Percentiles rank a stretch among this genome's conserved stretches.
Conservation (phyloP, 306 rosid genomes). For the Quillaja saponaria region DNA sequence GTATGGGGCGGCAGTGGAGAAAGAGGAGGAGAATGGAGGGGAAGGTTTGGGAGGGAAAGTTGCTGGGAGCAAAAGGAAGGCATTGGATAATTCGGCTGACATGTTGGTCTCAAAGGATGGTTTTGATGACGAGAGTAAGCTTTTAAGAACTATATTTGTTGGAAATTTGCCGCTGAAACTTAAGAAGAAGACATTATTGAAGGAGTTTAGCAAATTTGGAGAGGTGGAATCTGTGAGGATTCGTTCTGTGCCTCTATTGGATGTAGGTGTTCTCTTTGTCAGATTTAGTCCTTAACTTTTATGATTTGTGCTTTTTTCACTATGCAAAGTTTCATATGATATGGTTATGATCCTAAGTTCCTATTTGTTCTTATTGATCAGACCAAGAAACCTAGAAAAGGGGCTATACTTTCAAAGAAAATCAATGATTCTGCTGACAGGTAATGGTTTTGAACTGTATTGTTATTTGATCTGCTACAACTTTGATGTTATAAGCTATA, state of each 20-base stretch:
- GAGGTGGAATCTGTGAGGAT: constrained; percentile 93
- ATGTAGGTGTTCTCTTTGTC: constrained; percentile 57
- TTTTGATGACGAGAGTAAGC: constrained; percentile 83
- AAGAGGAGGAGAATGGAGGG: constrained; percentile 30
- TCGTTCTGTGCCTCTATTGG: constrained; percentile 83
- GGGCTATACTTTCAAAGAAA: constrained; percentile 72
- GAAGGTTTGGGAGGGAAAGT: constrained; percentile 32
- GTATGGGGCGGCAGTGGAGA: constrained; percentile 47
- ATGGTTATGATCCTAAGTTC: not conserved
- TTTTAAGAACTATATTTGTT: constrained; percentile 87
- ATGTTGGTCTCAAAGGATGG: constrained; percentile 77
- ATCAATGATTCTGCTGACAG: constrained; percentile 71
- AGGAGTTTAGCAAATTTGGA: constrained; percentile 77
- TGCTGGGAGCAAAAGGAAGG: constrained; percentile 82
- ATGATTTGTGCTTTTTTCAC: not conserved
- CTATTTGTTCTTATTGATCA: constrained; percentile 33
- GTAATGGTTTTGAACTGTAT: constrained; percentile 43
- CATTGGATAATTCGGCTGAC: constrained; percentile 61
- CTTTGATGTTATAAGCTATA: too few species aligned
- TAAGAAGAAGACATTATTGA: constrained; percentile 72
- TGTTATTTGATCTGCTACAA: not conserved
- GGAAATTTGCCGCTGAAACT: constrained; percentile 81
- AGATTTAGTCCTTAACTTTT: not conserved
- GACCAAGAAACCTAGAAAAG: constrained; percentile 88
- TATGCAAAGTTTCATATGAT: not conserved